These are phyloP conservation scores for Globisporangium iwayamae DNA, from an alignment of 352 stramenopile genomes.

Conservation along the genomic window DNA sequence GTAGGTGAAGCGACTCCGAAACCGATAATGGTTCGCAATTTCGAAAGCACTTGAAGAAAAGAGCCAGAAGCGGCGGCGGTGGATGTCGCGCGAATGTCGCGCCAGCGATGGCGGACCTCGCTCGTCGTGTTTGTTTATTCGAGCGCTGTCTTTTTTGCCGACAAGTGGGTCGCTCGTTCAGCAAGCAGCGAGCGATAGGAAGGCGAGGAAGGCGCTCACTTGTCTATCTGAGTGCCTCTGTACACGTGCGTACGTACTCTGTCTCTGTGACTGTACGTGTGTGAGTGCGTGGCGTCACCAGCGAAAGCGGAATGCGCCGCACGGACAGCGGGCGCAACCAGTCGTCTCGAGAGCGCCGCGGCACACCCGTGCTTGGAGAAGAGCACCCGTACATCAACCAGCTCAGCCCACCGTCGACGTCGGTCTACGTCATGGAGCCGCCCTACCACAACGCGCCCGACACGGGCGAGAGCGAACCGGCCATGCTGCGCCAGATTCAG, in stretches of 20 bases:
- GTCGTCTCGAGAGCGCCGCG: slow-evolving; percentile 43
- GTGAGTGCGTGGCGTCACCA: not conserved
- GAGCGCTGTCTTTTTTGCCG: not conserved
- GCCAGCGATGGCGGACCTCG: not conserved
- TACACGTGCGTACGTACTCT: not conserved
- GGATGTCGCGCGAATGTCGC: slow-evolving; percentile 14
- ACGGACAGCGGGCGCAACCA: slow-evolving; percentile 18
- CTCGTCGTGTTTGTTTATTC: too few species aligned
- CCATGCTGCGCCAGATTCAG: slow-evolving; percentile 5
- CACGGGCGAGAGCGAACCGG: slow-evolving; percentile 17
- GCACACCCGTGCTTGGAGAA: slow-evolving; percentile 65
- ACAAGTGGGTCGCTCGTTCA: not conserved
- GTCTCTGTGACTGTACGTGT: not conserved
- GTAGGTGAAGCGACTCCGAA: not conserved
- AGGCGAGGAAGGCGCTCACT: not conserved
- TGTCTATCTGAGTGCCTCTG: not conserved
- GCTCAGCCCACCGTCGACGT: slow-evolving; percentile 41
- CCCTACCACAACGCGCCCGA: slow-evolving; percentile 25
- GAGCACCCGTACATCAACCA: slow-evolving; percentile 61
- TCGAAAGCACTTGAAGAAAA: not conserved
- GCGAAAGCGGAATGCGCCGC: slow-evolving; percentile 14
- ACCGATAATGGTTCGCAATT: not conserved
- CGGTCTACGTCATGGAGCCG: slow-evolving; percentile 75
- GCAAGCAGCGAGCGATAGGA: not conserved
- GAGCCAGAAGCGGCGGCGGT: slow-evolving; percentile 7